Evolutionary conservation across 2,329 filamentous ascomycete genomes (phyloP), one percentile per base, ranked within the genome.

Genomic region (Epichloe sibirici): DNA sequence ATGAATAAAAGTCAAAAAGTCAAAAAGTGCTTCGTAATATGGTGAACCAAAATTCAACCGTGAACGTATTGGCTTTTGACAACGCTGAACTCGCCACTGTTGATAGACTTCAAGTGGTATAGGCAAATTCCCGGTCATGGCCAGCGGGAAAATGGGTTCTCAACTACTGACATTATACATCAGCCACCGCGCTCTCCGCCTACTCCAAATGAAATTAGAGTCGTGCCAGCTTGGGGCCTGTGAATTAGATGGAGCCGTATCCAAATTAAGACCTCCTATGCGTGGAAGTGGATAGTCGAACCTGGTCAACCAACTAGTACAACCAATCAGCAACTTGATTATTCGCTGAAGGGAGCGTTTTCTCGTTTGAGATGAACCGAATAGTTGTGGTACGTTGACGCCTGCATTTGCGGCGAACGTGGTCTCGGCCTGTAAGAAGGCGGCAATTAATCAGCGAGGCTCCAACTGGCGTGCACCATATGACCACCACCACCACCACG

Each of bases 361-460:
- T 44, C 17, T 50, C 28, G 28, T 47, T 12, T 17, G 8, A 47
- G 35, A 52, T 50, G 50, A 43, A 28, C n/a, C 43, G 25, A 50
- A 42, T 6, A n/a, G 50, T 50, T 40, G 39, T 40, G 44, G 28
- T 51, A 38, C 15, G 28, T 51, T 34, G 15, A 47, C 34, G 49
- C 49, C 12, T 48, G 47, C 51, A 53, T 48, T 48, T 45, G 49
- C 44, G 48, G 46, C 43, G 11, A 45, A 46, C 25, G 15, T 45
- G 45, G 51, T 13, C 4, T 38, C 45, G 43, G 55, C 66, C 66
- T 68, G 60, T 68, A 58, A 67, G 60, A 62, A 60, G 59, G 45
- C 49, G 59, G 61, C 49, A 64, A 68, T 68, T 68, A 67, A 63
- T 67, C 65, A 67, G 65, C 65, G 56, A 46, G 55, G 56, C 54